Evolutionary conservation across 2,329 filamentous ascomycete species (phyloP).

Genomic region (Tricladium varicosporioides): DNA sequence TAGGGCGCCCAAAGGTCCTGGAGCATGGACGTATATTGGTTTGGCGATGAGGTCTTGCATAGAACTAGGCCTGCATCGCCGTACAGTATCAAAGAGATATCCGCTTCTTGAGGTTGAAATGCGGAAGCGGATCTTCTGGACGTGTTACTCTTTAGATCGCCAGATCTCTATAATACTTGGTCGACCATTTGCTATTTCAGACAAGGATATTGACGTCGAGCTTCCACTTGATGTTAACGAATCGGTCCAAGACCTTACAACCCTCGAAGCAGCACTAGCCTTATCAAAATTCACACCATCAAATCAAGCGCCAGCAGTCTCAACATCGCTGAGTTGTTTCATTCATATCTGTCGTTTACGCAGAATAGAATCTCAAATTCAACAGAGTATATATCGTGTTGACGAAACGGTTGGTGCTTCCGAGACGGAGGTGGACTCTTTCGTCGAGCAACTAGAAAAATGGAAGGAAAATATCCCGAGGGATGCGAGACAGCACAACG

Average conservation of each 20-base stretch:
- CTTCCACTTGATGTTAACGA: slow-evolving; percentile 26
- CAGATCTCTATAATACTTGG: slow-evolving; percentile 36
- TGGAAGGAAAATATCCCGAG: slow-evolving; percentile 14
- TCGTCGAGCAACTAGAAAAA: slow-evolving; percentile 1
- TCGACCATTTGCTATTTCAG: slow-evolving; percentile 36
- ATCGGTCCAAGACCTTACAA: slow-evolving; percentile 1
- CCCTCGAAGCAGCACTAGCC: slow-evolving; percentile 1
- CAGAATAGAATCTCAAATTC: slow-evolving; percentile 13
- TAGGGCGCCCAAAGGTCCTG: slow-evolving; percentile 36
- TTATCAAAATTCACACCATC: not conserved
- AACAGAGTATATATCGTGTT: slow-evolving; percentile 11
- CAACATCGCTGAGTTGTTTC: slow-evolving; percentile 31
- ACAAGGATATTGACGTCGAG: slow-evolving; percentile 35
- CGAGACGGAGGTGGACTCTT: slow-evolving; percentile 4
- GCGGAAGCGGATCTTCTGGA: slow-evolving; percentile 36
- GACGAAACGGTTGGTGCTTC: not conserved
- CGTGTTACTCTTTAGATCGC: slow-evolving; percentile 36
- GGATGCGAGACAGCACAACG: slow-evolving; percentile 17
- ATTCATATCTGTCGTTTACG: slow-evolving; percentile 10
- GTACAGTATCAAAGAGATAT: not conserved
- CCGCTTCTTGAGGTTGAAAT: slow-evolving; percentile 24
- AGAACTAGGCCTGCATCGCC: slow-evolving; percentile 3
- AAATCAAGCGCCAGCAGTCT: not conserved
- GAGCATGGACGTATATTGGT: slow-evolving; percentile 29
- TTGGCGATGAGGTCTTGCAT: slow-evolving; percentile 8